Evolutionary conservation across 495 filamentous ascomycete genomes (phyloP), one percentile per base, ranked within the genome.

Genomic region (Aspergillus sparsus): DNA sequence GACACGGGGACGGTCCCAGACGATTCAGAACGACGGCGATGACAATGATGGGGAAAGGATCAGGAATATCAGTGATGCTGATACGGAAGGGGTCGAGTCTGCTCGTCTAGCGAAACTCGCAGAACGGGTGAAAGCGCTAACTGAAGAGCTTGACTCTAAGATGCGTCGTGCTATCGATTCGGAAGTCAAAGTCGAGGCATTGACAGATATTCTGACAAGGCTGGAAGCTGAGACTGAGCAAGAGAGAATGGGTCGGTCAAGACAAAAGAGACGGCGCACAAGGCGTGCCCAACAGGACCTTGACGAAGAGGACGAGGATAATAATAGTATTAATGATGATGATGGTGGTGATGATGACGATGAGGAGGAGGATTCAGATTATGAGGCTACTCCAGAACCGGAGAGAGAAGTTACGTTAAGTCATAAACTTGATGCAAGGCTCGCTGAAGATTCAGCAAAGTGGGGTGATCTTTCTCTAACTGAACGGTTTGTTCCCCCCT

Each of bases 161-260:
- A 72, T 81, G 55, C 72, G 80, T 0, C 27, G 49, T 7, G 58
- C 76, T 6, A 71, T 83, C 51, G 80, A 83, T 62, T 60, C 67
- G 2, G 73, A 74, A 49, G 65, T 63, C 0, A 67, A 58, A 27
- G 54, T 81, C n/a, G 65, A 71, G 27, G 65, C 49, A 1, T n/a
- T 82, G 9, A 68, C 67, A 18, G 63, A 64, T 13, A 62, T 70
- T 0, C 34, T 85, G 16, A 44, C 34, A 6, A 68, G 67, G 12
- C 55, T 82, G 34, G 68, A 72, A 31, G 60, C 45, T 7, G 74
- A 80, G 58, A 64, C 62, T 35, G 66, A 46, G 2, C 36, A 63
- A 15, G 53, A 49, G 13, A 49, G 35, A 59, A 62, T 45, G 53
- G 18, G 41, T 44, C 55, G 68, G n/a, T 18, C 44, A 7, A 64